A percentile compares a stretch with the other conserved stretches of the same genome.
Conservation (phyloP, 495 filamentous ascomycete species). For the Xylaria flabelliformis region DNA sequence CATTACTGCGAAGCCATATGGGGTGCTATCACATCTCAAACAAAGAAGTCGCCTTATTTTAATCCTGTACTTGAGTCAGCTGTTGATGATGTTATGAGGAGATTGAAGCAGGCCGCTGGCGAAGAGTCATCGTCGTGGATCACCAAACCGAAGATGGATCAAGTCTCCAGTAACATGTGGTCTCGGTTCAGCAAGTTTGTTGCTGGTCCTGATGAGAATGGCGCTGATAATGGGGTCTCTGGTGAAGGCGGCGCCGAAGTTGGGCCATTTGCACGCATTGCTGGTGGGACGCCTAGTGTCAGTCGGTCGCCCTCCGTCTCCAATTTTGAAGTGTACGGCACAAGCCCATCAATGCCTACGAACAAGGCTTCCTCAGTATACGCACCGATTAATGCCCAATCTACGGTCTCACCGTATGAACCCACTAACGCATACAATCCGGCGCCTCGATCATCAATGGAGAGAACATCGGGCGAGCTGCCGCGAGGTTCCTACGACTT, state of each 20-base stretch:
- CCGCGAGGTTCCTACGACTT: conserved; percentile 51
- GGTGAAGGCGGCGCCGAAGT: conserved; percentile 63
- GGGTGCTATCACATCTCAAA: conserved; percentile 78
- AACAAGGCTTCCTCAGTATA: conserved; percentile 39
- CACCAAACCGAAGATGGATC: conserved; percentile 91
- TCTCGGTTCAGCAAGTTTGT: conserved; percentile 94
- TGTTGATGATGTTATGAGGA: conserved; percentile 82
- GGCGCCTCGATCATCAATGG: conserved; percentile 48
- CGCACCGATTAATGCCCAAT: conserved; percentile 40
- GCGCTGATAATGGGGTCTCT: conserved; percentile 62
- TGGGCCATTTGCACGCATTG: conserved; percentile 82
- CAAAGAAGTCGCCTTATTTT: conserved; percentile 83
- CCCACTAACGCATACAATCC: conserved; percentile 49
- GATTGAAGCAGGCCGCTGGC: conserved; percentile 82
- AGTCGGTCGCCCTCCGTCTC: conserved; percentile 79
- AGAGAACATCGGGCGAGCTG: conserved; percentile 52
- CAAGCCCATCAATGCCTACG: conserved; percentile 45
- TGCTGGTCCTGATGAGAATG: conserved; percentile 81
- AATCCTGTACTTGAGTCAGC: conserved; percentile 72
- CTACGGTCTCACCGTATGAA: conserved; percentile 45
- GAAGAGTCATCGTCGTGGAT: conserved; percentile 78
- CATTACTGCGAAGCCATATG: conserved; percentile 89
- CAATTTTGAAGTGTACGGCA: conserved; percentile 74
- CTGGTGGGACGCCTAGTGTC: conserved; percentile 78
- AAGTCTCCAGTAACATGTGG: conserved; percentile 86